A percentile compares a stretch with the other conserved stretches of the same genome.
Evolutionary conservation across 2,329 filamentous ascomycete genomes (phyloP).

Genomic region (Botrytis fabae): DNA sequence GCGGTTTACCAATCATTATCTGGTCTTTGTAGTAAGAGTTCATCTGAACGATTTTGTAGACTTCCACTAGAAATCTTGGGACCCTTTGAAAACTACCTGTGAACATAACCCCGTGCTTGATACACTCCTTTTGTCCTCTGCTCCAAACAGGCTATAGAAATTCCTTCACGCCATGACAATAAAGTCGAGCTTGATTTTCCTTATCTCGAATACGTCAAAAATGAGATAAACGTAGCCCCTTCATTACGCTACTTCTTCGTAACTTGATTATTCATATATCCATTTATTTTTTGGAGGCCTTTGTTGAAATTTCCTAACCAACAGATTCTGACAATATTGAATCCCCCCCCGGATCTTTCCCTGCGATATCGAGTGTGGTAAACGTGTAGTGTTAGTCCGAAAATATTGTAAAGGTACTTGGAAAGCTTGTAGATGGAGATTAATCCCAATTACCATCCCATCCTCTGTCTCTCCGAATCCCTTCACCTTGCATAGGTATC

Average conservation of each 20-base stretch:
- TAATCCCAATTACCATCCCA: background rate
- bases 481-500: background rate
- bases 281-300: background rate
- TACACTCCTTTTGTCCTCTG: background rate
- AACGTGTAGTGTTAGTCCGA: background rate
- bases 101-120: background rate
- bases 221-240: background rate
- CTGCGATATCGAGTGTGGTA: background rate
- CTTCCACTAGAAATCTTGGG: background rate
- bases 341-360: background rate
- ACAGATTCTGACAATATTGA: background rate
- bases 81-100: background rate
- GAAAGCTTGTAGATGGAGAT: background rate
- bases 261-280: background rate
- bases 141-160: background rate
- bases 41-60: background rate
- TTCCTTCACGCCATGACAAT: background rate
- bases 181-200: too few relatives aligned
- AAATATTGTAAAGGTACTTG: background rate
- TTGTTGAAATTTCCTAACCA: too few relatives aligned
- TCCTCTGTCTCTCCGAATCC: too few relatives aligned
- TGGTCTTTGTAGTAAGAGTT: background rate
- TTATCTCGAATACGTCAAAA: background rate
- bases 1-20: background rate
- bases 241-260: background rate